phyloP scores from a whole-genome alignment of 2,329 filamentous ascomycete genomes.

The Scytalidium sp. region DNA sequence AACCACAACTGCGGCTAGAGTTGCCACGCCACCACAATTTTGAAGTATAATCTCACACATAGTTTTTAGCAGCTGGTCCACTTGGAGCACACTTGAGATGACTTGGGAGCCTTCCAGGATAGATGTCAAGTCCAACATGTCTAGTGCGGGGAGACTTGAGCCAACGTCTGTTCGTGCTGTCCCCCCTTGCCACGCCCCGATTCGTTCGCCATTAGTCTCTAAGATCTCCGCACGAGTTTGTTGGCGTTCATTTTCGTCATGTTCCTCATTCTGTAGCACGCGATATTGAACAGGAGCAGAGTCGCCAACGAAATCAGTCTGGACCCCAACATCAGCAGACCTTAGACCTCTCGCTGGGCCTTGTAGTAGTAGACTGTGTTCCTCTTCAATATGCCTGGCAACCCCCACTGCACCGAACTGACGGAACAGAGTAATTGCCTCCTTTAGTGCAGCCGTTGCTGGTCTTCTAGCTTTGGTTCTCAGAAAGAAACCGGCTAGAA shows the following conservation, averaged over 20 bases:
- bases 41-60: conserved; percentile 81
- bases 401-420: conserved; percentile 68
- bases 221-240: conserved; percentile 30
- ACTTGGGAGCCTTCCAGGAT: conserved; percentile 78
- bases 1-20: conserved; percentile 70
- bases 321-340: conserved; percentile 61
- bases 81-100: conserved; percentile 73
- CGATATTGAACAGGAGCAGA: conserved; percentile 50
- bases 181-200: conserved; percentile 58
- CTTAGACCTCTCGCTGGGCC: conserved; percentile 57
- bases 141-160: conserved; percentile 67
- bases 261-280: conserved; percentile 37
- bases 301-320: conserved; percentile 68
- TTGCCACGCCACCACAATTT: conserved; percentile 68
- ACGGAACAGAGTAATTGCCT: conserved; percentile 65
- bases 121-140: conserved; percentile 79
- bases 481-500: conserved; percentile 70
- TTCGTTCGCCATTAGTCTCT: conserved; percentile 54
- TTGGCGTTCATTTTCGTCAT: conserved; percentile 32
- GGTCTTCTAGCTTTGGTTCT: conserved; percentile 63
- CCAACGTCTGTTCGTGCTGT: conserved; percentile 57
- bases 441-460: conserved; percentile 65
- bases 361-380: conserved; percentile 65
- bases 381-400: conserved; percentile 63
- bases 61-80: conserved; percentile 73